Evolutionary conservation across 306 rosid genomes (phyloP).

Genomic region (Fragaria ananassa): DNA sequence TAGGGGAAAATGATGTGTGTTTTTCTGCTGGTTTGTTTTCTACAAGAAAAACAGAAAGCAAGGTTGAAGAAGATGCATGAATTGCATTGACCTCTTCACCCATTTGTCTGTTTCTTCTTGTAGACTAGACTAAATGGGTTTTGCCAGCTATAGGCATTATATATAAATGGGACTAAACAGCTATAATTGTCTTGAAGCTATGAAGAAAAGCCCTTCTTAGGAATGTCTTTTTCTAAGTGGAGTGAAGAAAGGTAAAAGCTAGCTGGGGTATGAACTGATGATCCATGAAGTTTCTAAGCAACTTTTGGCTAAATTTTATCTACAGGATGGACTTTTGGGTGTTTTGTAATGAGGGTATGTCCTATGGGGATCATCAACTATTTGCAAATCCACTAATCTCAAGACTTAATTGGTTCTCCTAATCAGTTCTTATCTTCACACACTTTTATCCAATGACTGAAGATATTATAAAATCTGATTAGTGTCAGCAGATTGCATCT

Average conservation of each 20-base stretch:
- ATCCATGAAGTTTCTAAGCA: constrained; percentile 29
- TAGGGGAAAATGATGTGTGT: constrained; percentile 27
- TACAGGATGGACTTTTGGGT: constrained; percentile 10
- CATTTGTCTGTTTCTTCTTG: constrained; percentile 36
- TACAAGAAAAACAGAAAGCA: constrained; percentile 20
- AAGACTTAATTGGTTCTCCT: neutral
- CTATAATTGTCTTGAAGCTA: constrained; percentile 10
- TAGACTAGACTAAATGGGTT: constrained; percentile 27
- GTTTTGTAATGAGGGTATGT: constrained; percentile 1
- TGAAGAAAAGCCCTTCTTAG: constrained; percentile 14
- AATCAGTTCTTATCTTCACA: constrained; percentile 7
- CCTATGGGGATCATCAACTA: neutral
- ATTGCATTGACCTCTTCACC: constrained; percentile 51
- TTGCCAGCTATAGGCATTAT: constrained; percentile 44
- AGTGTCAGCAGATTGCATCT: neutral
- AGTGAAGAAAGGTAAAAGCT: constrained; percentile 32
- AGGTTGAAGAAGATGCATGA: constrained; percentile 28
- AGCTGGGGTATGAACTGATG: constrained; percentile 25
- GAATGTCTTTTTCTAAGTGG: constrained; percentile 32
- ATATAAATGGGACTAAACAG: constrained; percentile 9
- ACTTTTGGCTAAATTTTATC: constrained; percentile 10
- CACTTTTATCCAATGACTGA: neutral
- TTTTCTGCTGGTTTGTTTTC: constrained; percentile 21
- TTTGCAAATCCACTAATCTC: neutral
- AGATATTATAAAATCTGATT: neutral